Base-by-base conservation (phyloP, 352 stramenopile species). In the Ophiocytium majus region DNA sequence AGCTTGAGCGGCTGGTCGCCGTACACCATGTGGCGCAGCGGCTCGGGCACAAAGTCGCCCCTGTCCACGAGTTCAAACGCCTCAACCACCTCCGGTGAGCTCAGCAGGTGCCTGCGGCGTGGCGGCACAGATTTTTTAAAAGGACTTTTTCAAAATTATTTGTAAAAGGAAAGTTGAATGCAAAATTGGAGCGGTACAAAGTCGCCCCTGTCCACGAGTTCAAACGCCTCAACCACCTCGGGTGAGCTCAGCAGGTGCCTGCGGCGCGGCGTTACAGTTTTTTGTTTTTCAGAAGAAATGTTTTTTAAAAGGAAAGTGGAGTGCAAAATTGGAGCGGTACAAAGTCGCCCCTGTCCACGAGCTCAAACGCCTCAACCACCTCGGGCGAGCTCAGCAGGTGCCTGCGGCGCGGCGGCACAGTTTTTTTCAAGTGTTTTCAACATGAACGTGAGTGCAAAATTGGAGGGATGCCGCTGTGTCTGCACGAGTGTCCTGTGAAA, bases 21-120 rank as follows among this genome's bases (percentile, higher is more conserved):
- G 79, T 88, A 88, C 28, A 79, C 81, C 74, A 83, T 17, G 66
- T 82, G 79, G 17, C 23, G 14, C 50, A 63, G 79, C 28, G 63
- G 35, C 17, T 34, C 19, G 33, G 84, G 79, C 34, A 82, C 84
- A 63, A 88, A 88, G 75, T 88, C 79, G 35, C 84, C 84, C 81
- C 84, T 33, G 79, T 88, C 84, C 66, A 88, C 80, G 0, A 71
- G 57, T 37, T 82, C 66, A 43, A 88, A 84, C 34, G 84, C 84
- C 81, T 84, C 84, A 0, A 88, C 5, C 23, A 88, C 76, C 0
- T 50, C 79, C 31, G 64, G 64, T 9, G 84, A 82, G 64, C 81
- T 79, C 50, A 88, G 63, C 76, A 85, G 82, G 14, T 14, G 5
- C 35, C 66, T 78, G 43, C 43, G 43, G 5, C 5, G 43, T 14